phyloP scores from a whole-genome alignment of 1,139 yeast species.

The Hyphopichia buzzinii region DNA sequence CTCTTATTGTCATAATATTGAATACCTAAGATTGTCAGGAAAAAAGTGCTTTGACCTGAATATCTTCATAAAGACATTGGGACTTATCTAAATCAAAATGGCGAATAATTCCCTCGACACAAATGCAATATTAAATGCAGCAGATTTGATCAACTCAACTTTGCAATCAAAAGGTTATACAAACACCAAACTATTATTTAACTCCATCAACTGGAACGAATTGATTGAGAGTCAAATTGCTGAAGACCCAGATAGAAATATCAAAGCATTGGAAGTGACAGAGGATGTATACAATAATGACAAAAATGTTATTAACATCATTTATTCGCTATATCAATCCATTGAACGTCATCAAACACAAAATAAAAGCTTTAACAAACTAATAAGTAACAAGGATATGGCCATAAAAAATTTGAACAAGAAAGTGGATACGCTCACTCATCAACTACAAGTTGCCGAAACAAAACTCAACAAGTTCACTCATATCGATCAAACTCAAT shows the following conservation, averaged over 20 bases:
- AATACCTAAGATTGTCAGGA: too few relatives aligned
- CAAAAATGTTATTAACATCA: constrained; percentile 40
- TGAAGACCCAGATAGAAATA: constrained; percentile 11
- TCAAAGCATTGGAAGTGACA: constrained; percentile 19
- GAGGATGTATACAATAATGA: constrained; percentile 41
- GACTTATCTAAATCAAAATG: too few relatives aligned
- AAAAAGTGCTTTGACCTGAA: too few relatives aligned
- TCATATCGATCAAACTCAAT: constrained; percentile 15
- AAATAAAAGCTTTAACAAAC: constrained; percentile 30
- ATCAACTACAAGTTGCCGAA: constrained; percentile 18
- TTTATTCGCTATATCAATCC: constrained; percentile 39
- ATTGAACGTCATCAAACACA: constrained; percentile 39
- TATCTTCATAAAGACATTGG: too few relatives aligned
- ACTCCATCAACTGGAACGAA: constrained; percentile 34
- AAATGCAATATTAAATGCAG: constrained; percentile 36
- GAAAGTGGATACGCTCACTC: constrained; percentile 21
- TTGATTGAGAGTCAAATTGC: constrained; percentile 20
- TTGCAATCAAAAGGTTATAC: constrained; percentile 39
- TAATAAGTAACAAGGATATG: constrained; percentile 29
- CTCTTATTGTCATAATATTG: too few relatives aligned
- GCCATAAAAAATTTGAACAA: constrained; percentile 25
- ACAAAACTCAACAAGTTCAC: constrained; percentile 15
- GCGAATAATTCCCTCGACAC: constrained; percentile 16
- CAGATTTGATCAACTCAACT: constrained; percentile 38
- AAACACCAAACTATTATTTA: constrained; percentile 30